A percentile compares a stretch with the other conserved stretches of the same genome.
These are phyloP conservation scores for Spathaspora passalidarum DNA, from an alignment of 805 yeast species.

Conservation along the genomic window DNA sequence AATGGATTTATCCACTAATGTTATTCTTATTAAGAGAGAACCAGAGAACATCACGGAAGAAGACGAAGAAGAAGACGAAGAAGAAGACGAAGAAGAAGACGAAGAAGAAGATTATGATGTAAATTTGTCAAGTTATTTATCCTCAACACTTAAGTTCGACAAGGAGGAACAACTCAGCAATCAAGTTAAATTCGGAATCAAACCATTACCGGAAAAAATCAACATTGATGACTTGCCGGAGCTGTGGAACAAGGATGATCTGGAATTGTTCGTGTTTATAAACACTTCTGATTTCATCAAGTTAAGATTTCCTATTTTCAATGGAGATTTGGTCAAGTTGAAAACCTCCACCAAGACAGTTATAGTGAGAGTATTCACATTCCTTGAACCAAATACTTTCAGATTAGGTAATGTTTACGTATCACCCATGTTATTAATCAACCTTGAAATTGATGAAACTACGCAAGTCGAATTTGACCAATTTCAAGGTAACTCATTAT, in stretches of 20 bases:
- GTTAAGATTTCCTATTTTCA: constrained; percentile 55
- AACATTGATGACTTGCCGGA: constrained; percentile 20
- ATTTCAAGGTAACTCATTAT: constrained; percentile 15
- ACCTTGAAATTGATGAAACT: constrained; percentile 36
- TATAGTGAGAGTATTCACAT: constrained; percentile 49
- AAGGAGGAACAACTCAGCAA: not conserved
- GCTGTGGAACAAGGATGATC: constrained; percentile 30
- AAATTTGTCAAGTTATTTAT: constrained; percentile 28
- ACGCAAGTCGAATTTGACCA: constrained; percentile 19
- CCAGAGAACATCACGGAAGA: constrained; percentile 13
- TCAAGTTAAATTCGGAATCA: constrained; percentile 17
- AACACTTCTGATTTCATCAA: constrained; percentile 48
- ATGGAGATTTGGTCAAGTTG: constrained; percentile 61
- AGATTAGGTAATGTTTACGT: constrained; percentile 42
- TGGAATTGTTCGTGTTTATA: constrained; percentile 38
- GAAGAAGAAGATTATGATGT: constrained; percentile 7
- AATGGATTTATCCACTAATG: constrained; percentile 43
- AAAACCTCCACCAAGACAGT: constrained; percentile 10
- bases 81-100: constrained; percentile 10
- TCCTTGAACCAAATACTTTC: constrained; percentile 60
- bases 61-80: constrained; percentile 9
- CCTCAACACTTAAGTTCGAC: constrained; percentile 23
- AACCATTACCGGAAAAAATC: constrained; percentile 28
- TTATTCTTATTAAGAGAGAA: constrained; percentile 47
- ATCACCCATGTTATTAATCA: constrained; percentile 61